These are phyloP conservation scores for Neurospora sp. DNA, from an alignment of 2,329 filamentous ascomycete genomes.

Conservation along the genomic window DNA sequence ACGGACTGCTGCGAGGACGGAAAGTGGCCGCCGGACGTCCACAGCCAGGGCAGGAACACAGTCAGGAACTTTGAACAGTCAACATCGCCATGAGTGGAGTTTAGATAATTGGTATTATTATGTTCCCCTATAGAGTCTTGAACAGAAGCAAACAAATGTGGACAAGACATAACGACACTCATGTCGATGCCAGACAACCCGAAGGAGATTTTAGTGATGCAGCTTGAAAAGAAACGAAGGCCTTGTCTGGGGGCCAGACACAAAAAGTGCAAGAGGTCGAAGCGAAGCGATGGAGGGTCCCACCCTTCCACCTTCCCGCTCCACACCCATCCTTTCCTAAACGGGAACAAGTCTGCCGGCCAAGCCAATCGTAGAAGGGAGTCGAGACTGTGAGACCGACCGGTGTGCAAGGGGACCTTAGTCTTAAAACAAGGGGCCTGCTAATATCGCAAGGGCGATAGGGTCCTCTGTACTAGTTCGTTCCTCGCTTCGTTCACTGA, in stretches of 20 bases:
- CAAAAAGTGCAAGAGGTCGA: neutral
- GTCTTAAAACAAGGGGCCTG: neutral
- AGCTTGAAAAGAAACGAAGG: neutral
- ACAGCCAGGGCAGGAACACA: neutral
- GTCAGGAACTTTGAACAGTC: neutral
- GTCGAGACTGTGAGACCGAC: neutral
- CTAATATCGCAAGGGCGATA: neutral
- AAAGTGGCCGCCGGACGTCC: neutral
- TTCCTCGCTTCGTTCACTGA: neutral
- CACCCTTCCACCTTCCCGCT: neutral
- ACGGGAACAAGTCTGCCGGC: neutral
- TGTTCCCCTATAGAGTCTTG: neutral
- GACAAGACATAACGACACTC: neutral
- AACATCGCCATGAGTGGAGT: neutral
- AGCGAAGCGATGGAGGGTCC: neutral
- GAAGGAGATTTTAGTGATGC: neutral
- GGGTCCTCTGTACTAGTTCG: neutral
- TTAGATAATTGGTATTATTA: neutral
- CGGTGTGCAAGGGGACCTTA: neutral
- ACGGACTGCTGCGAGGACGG: neutral
- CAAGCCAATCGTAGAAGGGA: neutral
- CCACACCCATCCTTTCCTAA: neutral
- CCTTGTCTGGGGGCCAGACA: neutral
- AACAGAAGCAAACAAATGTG: neutral
- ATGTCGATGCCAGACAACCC: neutral